Conservation (phyloP, 176 grass and related monocot species). For the Oryza officinalis region DNA sequence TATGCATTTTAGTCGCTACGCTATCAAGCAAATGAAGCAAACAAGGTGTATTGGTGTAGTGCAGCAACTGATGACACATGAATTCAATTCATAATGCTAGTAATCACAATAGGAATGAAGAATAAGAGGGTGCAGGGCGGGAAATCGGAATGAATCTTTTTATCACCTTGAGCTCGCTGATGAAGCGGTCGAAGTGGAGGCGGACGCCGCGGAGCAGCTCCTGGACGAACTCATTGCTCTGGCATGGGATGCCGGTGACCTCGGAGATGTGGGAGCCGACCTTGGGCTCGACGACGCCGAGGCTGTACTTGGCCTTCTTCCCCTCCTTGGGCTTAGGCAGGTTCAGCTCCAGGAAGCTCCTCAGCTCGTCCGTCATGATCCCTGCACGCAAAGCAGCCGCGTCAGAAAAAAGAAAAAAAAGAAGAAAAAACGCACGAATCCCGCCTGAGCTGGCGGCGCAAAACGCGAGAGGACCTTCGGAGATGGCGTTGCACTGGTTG, state of each 20-base stretch:
- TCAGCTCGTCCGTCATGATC: slow-evolving; percentile 85
- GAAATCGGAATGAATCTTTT: background rate
- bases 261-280: slow-evolving; percentile 84
- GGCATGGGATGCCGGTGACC: slow-evolving; percentile 75
- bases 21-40: background rate
- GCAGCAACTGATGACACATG: background rate
- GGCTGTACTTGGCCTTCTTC: slow-evolving; percentile 87
- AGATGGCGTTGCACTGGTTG: slow-evolving; percentile 89
- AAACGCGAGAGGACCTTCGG: slow-evolving; percentile 45
- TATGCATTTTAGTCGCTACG: background rate
- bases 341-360: slow-evolving; percentile 84
- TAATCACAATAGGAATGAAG: background rate
- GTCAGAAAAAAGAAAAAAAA: background rate
- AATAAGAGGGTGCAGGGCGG: background rate
- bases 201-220: slow-evolving; percentile 75
- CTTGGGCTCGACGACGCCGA: slow-evolving; percentile 84
- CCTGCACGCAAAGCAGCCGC: slow-evolving; percentile 26
- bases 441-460: background rate
- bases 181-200: slow-evolving; percentile 77
- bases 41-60: background rate
- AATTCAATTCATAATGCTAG: background rate
- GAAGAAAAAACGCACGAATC: background rate
- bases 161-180: slow-evolving; percentile 79
- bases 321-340: slow-evolving; percentile 77
- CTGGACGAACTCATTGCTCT: slow-evolving; percentile 81